Percentiles rank a stretch among this genome's conserved stretches.
Conservation (phyloP, 306 rosid genomes). For the Vicia sativa region DNA sequence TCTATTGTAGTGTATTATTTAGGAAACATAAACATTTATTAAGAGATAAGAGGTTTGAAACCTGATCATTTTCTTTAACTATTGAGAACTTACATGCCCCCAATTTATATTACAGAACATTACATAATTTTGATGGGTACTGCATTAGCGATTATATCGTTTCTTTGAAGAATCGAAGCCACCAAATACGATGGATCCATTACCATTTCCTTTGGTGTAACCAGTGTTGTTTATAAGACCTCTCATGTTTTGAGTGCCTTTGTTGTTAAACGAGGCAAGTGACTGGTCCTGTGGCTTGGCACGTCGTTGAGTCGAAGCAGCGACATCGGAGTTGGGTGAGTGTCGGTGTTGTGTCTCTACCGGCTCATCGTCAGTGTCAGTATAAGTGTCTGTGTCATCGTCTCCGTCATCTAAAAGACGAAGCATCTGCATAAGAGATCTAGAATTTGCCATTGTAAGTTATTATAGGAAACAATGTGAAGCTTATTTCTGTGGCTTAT, state of each 20-base stretch:
- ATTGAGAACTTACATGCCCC: background rate
- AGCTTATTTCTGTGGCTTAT: conserved; percentile 10
- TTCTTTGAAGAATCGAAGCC: conserved; percentile 36
- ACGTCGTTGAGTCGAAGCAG: background rate
- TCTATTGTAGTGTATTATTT: too few relatives aligned
- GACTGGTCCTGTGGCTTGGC: background rate
- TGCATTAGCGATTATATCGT: background rate
- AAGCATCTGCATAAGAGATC: conserved; percentile 2
- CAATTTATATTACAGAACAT: background rate
- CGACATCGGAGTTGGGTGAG: background rate
- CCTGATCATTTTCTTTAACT: conserved; percentile 24
- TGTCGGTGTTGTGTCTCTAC: conserved; percentile 8
- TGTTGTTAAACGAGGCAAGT: conserved; percentile 31
- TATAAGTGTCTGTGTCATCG: too few relatives aligned
- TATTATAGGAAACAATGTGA: background rate
- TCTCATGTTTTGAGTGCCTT: conserved; percentile 44
- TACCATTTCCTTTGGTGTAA: conserved; percentile 45
- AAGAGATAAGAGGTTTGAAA: background rate
- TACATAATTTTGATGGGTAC: background rate
- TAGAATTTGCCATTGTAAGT: background rate
- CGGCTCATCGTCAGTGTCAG: background rate
- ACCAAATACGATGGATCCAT: conserved; percentile 49
- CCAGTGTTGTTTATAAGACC: conserved; percentile 56
- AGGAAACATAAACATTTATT: background rate
- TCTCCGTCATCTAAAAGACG: background rate